phyloP scores from a whole-genome alignment of 1,284 basidiomycete species.

The Leccinum solheimii region DNA sequence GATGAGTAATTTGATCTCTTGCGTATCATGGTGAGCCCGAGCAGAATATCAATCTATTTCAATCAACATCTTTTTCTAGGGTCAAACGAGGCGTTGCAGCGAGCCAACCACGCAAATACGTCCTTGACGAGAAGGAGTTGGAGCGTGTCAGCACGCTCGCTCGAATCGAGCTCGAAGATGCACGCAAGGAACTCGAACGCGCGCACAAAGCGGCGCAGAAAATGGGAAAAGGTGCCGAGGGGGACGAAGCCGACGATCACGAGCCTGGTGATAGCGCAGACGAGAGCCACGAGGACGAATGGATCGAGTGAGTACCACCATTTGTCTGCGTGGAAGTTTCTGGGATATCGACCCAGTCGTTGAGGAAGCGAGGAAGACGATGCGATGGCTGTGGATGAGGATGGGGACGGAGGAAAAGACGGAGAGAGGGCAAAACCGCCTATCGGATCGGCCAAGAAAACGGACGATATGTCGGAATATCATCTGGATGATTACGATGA shows the following conservation, averaged over 20 bases:
- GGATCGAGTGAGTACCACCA: slow-evolving; percentile 77
- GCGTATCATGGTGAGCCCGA: slow-evolving; percentile 44
- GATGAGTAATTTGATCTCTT: slow-evolving; percentile 76
- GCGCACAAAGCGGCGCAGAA: slow-evolving; percentile 75
- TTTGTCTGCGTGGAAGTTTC: slow-evolving; percentile 11
- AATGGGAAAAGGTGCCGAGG: slow-evolving; percentile 64
- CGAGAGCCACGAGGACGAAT: slow-evolving; percentile 57
- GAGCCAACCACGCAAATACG: slow-evolving; percentile 83
- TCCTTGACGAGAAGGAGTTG: slow-evolving; percentile 89
- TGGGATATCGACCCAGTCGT: slow-evolving; percentile 39
- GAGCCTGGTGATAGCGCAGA: slow-evolving; percentile 37
- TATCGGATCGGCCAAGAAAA: slow-evolving; percentile 43
- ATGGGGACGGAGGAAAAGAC: slow-evolving; percentile 54
- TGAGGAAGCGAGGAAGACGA: slow-evolving; percentile 48
- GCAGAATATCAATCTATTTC: background rate
- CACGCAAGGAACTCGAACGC: slow-evolving; percentile 80
- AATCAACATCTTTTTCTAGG: slow-evolving; percentile 47
- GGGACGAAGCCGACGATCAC: slow-evolving; percentile 62
- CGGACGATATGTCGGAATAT: slow-evolving; percentile 87
- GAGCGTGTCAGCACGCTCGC: slow-evolving; percentile 89
- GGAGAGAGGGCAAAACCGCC: slow-evolving; percentile 38
- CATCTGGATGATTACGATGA: slow-evolving; percentile 96
- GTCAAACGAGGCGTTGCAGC: slow-evolving; percentile 80
- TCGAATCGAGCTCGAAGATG: slow-evolving; percentile 86
- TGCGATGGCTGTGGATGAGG: slow-evolving; percentile 67